Evolutionary conservation across 805 yeast species (phyloP).

Genomic region (Lipomyces starkeyi): DNA sequence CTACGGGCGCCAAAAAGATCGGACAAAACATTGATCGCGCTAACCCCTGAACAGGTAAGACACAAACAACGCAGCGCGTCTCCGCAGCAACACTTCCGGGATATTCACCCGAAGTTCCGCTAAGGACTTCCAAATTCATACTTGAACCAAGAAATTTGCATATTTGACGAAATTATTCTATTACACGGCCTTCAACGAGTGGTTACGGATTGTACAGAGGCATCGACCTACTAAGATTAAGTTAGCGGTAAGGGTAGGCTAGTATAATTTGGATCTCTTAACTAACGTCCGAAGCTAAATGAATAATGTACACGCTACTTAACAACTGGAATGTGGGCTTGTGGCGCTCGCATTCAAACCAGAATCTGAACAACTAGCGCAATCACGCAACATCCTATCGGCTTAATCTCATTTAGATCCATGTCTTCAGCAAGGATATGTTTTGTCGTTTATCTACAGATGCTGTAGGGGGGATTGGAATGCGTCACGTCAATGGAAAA

Average conservation of each 20-base stretch:
- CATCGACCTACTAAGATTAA: neutral
- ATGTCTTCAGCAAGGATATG: too few species aligned
- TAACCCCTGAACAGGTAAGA: conserved; percentile 1
- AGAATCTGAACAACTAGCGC: too few species aligned
- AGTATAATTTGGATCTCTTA: neutral
- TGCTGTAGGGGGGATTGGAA: too few species aligned
- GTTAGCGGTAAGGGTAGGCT: neutral
- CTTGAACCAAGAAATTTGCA: neutral
- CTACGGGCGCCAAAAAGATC: neutral
- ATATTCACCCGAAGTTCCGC: neutral
- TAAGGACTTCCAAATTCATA: neutral
- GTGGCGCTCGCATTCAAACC: neutral
- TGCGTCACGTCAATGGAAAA: too few species aligned
- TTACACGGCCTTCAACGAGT: neutral
- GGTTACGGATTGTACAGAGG: neutral
- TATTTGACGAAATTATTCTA: too few species aligned
- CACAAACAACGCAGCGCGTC: conserved; percentile 1
- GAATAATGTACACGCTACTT: too few species aligned
- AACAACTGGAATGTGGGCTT: neutral
- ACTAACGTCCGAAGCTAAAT: too few species aligned
- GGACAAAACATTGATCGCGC: neutral
- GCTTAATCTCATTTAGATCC: too few species aligned
- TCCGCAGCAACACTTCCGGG: neutral
- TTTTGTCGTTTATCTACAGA: too few species aligned
- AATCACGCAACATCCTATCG: too few species aligned